A percentile compares a stretch with the other conserved stretches of the same genome.
Conservation (phyloP, 2,329 filamentous ascomycete species). For the Cladosporium sp. region DNA sequence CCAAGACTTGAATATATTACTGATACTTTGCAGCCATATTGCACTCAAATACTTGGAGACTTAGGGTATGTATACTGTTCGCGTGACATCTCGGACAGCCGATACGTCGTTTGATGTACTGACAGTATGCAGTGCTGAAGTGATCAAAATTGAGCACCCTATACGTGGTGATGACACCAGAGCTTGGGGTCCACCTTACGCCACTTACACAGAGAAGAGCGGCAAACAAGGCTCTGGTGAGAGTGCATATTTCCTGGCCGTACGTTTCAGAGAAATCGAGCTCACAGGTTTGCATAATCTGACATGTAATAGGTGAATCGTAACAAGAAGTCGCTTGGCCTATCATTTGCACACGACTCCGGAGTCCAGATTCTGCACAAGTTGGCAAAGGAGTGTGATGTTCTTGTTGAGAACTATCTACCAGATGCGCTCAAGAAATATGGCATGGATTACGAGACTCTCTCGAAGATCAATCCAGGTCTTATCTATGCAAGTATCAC, state of each 20-base stretch:
- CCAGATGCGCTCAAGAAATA: constrained; percentile 90
- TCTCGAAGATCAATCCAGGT: constrained; percentile 77
- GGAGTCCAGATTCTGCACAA: constrained; percentile 86
- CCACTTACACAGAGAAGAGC: constrained; percentile 63
- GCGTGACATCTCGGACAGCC: background rate
- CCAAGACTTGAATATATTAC: background rate
- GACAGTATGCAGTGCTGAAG: constrained; percentile 68
- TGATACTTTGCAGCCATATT: constrained; percentile 71
- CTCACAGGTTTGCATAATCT: background rate
- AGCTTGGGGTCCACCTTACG: constrained; percentile 95
- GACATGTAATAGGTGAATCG: constrained; percentile 73
- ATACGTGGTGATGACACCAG: constrained; percentile 87
- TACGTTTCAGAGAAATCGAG: constrained; percentile 47
- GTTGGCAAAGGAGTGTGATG: constrained; percentile 80
- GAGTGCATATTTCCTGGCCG: constrained; percentile 89
- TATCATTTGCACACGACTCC: constrained; percentile 83
- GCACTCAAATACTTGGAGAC: constrained; percentile 94
- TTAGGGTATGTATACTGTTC: constrained; percentile 68
- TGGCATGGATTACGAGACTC: constrained; percentile 78
- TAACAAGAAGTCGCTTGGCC: constrained; percentile 90
- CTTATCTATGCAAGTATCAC: constrained; percentile 96
- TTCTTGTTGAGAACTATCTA: constrained; percentile 95
- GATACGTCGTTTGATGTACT: background rate
- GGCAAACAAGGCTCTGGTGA: constrained; percentile 69
- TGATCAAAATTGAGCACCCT: constrained; percentile 97